These are phyloP conservation scores for Auricularia auricula-judae DNA, from an alignment of 768 basidiomycete genomes.

Conservation along the genomic window DNA sequence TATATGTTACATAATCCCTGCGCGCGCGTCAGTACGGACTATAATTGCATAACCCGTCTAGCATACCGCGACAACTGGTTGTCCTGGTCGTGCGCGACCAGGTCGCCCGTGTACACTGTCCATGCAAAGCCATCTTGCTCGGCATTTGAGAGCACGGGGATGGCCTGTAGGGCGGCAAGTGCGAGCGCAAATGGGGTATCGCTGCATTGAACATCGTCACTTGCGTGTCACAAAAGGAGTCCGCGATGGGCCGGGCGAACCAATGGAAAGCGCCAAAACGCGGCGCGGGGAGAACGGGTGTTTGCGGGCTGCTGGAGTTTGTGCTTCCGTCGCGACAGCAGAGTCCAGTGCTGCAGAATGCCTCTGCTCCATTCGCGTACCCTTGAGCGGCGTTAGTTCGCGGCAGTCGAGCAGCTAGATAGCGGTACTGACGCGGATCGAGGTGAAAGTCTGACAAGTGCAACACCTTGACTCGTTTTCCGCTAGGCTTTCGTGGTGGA, in stretches of 20 bases:
- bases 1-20: slow-evolving; percentile 49
- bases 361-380: slow-evolving; percentile 58
- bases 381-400: slow-evolving; percentile 26
- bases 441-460: slow-evolving; percentile 73
- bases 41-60: not conserved
- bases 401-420: not conserved
- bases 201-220: slow-evolving; percentile 18
- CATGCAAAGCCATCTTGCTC: slow-evolving; percentile 50
- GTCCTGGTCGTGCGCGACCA: slow-evolving; percentile 61
- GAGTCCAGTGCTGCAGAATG: slow-evolving; percentile 53
- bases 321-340: slow-evolving; percentile 47
- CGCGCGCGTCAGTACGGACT: slow-evolving; percentile 1
- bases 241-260: slow-evolving; percentile 19
- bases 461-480: slow-evolving; percentile 56
- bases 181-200: slow-evolving; percentile 56
- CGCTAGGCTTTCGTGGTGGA: slow-evolving; percentile 41
- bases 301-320: slow-evolving; percentile 40
- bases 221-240: not conserved
- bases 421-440: slow-evolving; percentile 46
- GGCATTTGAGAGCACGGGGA: slow-evolving; percentile 56
- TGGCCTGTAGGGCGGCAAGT: slow-evolving; percentile 49
- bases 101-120: slow-evolving; percentile 61
- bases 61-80: slow-evolving; percentile 50
- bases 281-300: slow-evolving; percentile 46
- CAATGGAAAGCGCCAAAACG: slow-evolving; percentile 56